These are phyloP conservation scores for Candolleomyces aberdarensis DNA, from an alignment of 768 basidiomycete species.

Conservation along the genomic window DNA sequence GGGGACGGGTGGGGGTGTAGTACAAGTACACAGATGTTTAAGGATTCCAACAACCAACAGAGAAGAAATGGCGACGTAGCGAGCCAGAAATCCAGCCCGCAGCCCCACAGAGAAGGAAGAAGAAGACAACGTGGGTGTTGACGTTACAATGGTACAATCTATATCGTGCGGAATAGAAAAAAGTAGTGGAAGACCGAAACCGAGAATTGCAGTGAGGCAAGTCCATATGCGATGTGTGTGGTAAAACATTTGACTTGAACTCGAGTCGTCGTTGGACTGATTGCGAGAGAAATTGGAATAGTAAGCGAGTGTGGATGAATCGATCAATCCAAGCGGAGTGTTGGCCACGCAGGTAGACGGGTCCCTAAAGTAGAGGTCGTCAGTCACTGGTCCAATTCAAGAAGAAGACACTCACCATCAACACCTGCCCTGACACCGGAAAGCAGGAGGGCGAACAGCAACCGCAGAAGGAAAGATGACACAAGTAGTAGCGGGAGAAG, in stretches of 20 bases:
- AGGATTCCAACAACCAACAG: neutral
- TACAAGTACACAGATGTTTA: neutral
- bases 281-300: neutral
- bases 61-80: neutral
- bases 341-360: too few relatives aligned
- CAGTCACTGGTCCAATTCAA: too few relatives aligned
- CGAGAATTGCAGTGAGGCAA: neutral
- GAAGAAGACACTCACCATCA: neutral
- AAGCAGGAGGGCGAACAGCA: neutral
- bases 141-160: neutral
- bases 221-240: neutral
- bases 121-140: neutral
- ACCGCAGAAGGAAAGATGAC: neutral
- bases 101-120: neutral
- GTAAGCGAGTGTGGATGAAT: too few relatives aligned
- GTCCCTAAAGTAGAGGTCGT: too few relatives aligned
- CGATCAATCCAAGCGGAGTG: too few relatives aligned
- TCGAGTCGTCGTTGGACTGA: neutral
- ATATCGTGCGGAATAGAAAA: neutral
- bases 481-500: neutral
- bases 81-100: neutral
- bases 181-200: neutral
- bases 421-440: neutral
- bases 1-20: neutral
- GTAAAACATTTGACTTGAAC: neutral